A percentile compares a stretch with the other conserved stretches of the same genome.
These are phyloP conservation scores for Scopulariopsis brevicaulis DNA, from an alignment of 2,329 filamentous ascomycete genomes.

Conservation along the genomic window DNA sequence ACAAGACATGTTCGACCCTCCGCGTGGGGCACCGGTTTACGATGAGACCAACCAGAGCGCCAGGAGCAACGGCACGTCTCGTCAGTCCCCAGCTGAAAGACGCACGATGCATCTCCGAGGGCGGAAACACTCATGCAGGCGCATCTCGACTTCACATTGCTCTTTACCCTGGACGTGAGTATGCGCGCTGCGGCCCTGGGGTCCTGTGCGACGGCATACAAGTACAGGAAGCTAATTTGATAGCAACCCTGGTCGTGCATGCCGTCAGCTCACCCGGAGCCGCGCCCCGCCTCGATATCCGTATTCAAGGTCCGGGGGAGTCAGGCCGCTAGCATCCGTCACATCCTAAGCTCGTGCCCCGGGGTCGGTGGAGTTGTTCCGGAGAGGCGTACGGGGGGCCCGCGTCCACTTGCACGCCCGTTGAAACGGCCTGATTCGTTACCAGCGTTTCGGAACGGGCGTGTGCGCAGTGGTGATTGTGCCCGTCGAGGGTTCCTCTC, in stretches of 20 bases:
- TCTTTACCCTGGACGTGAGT: background rate
- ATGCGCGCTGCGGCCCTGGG: background rate
- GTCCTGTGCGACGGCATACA: background rate
- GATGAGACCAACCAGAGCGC: background rate
- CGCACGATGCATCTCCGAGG: background rate
- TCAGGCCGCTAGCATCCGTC: too few species aligned
- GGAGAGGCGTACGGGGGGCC: too few species aligned
- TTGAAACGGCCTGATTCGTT: background rate
- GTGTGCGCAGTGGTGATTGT: background rate
- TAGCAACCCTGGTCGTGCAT: background rate
- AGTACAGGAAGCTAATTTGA: background rate
- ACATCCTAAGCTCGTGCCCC: too few species aligned
- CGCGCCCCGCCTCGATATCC: background rate
- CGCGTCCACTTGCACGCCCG: background rate
- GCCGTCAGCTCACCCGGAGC: background rate
- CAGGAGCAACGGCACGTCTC: background rate
- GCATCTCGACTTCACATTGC: background rate
- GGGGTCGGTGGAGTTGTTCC: too few species aligned
- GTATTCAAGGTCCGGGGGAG: too few species aligned
- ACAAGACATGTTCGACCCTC: background rate
- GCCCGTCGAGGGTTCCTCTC: background rate
- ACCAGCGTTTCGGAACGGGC: background rate
- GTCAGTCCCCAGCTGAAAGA: background rate
- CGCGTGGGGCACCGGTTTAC: background rate
- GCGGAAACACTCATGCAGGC: background rate